Evolutionary conservation across 352 stramenopile species (phyloP).

Genomic region (Phytopythium cucurbitacearum): DNA sequence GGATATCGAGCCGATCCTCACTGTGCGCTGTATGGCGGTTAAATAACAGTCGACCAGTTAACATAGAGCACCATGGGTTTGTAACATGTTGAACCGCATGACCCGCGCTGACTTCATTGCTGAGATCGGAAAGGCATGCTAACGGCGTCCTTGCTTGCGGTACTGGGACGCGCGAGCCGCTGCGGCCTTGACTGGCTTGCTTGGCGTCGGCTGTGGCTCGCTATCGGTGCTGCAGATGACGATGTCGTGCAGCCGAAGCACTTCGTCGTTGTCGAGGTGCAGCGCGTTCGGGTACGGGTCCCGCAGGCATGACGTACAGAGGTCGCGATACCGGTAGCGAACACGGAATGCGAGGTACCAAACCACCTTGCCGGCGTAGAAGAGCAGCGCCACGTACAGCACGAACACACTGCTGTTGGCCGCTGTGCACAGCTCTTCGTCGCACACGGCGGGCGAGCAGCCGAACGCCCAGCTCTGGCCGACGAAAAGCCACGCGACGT

Average conservation of each 20-base stretch:
- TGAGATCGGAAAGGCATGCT: too few species aligned
- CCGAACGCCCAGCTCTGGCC: constrained; percentile 29
- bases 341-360: constrained; percentile 35
- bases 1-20: too few species aligned
- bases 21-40: too few species aligned
- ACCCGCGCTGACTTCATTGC: too few species aligned
- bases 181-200: background rate
- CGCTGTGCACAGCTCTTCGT: constrained; percentile 26
- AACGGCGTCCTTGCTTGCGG: too few species aligned
- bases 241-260: constrained; percentile 13
- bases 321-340: constrained; percentile 24
- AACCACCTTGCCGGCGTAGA: constrained; percentile 30
- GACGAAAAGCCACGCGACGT: constrained; percentile 24
- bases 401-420: constrained; percentile 28
- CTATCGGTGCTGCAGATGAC: constrained; percentile 2
- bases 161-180: too few species aligned
- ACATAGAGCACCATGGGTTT: too few species aligned
- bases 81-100: too few species aligned
- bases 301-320: constrained; percentile 22
- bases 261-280: constrained; percentile 16
- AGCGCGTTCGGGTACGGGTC: constrained; percentile 30
- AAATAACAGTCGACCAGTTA: too few species aligned
- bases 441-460: constrained; percentile 24
- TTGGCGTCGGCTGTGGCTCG: too few species aligned
- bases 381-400: constrained; percentile 20